These are phyloP conservation scores for Melampsora larici-populina DNA, from an alignment of 1,284 basidiomycete species.

Conservation along the genomic window DNA sequence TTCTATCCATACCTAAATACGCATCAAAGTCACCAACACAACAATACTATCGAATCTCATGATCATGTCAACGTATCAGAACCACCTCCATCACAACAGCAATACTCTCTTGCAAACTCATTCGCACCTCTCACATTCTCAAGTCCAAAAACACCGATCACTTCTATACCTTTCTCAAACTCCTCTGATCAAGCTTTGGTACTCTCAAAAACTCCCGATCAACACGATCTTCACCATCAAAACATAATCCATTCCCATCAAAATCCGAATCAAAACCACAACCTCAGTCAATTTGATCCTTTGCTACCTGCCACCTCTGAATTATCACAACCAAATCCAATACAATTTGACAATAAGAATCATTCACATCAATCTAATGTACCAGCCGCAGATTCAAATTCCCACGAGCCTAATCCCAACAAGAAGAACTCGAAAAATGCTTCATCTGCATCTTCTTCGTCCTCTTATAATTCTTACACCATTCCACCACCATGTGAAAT, in stretches of 20 bases:
- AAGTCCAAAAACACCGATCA: background rate
- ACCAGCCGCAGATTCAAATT: too few species aligned
- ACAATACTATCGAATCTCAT: background rate
- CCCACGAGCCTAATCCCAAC: too few species aligned
- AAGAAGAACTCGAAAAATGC: too few species aligned
- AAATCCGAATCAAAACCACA: background rate
- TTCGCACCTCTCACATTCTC: slow-evolving; percentile 19
- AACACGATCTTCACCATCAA: background rate
- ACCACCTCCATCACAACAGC: background rate
- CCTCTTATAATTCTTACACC: too few species aligned
- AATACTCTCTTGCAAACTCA: background rate
- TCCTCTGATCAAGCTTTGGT: too few species aligned
- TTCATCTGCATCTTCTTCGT: too few species aligned
- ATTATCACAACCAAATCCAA: slow-evolving; percentile 2
- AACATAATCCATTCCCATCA: background rate
- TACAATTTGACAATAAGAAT: background rate
- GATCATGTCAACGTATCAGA: too few species aligned
- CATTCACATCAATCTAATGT: too few species aligned
- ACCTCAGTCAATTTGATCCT: too few species aligned
- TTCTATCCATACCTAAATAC: background rate
- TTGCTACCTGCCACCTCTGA: slow-evolving; percentile 7
- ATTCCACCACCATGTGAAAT: too few species aligned
- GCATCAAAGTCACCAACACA: background rate
- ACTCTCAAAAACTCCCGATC: background rate
- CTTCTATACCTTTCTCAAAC: slow-evolving; percentile 6